Percentiles rank a stretch among this genome's conserved stretches.
These are phyloP conservation scores for Epichloe glyceriae DNA, from an alignment of 2,329 filamentous ascomycete species.

Conservation along the genomic window DNA sequence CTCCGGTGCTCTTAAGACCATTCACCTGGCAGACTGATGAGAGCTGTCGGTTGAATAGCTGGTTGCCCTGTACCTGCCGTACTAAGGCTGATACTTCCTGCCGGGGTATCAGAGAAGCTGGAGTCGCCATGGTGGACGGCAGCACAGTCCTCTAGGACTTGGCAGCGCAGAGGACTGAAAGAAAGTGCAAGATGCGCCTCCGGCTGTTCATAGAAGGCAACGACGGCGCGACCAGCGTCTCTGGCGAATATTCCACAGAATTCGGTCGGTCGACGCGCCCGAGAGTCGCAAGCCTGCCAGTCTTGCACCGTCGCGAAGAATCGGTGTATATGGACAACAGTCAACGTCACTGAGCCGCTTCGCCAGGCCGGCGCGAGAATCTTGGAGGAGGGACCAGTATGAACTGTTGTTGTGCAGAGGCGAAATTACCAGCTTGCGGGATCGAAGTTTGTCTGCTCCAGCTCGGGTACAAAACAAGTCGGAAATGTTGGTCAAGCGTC, in stretches of 20 bases:
- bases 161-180: neutral
- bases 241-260: neutral
- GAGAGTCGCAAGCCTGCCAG: neutral
- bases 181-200: neutral
- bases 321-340: neutral
- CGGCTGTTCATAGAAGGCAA: slow-evolving; percentile 6
- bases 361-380: slow-evolving; percentile 1
- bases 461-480: neutral
- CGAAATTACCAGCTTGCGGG: neutral
- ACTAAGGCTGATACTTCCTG: slow-evolving; percentile 33
- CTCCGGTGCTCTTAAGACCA: slow-evolving; percentile 63
- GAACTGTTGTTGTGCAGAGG: neutral
- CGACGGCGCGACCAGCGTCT: neutral
- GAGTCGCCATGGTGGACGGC: slow-evolving; percentile 12
- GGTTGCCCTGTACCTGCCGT: slow-evolving; percentile 28
- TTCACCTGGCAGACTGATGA: slow-evolving; percentile 66
- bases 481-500: neutral
- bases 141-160: neutral
- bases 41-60: slow-evolving; percentile 49
- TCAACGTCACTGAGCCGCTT: neutral
- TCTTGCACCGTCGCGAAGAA: neutral
- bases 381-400: neutral
- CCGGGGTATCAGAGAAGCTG: slow-evolving; percentile 18
- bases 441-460: neutral
- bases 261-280: neutral